phyloP scores from a whole-genome alignment of 2,329 filamentous ascomycete genomes.

The Eurotiales sp. region DNA sequence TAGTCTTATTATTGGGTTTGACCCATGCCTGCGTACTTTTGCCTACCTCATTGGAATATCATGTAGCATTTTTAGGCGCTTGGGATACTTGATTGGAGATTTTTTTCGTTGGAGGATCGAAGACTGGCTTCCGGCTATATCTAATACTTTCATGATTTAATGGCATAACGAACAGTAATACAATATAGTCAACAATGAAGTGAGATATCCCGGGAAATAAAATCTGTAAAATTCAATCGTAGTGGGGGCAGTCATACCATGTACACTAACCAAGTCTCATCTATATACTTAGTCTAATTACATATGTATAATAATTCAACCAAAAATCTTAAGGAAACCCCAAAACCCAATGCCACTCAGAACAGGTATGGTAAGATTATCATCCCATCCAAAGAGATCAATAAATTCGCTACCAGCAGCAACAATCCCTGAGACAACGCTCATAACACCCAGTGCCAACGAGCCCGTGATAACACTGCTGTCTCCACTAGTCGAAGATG shows the following conservation, averaged over 20 bases:
- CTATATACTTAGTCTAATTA: slow-evolving; percentile 11
- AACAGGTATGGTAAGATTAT: slow-evolving; percentile 94
- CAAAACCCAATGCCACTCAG: slow-evolving; percentile 85
- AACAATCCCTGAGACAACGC: slow-evolving; percentile 80
- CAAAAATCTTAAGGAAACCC: slow-evolving; percentile 86
- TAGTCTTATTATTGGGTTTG: background rate
- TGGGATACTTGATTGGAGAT: background rate
- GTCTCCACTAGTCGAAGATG: slow-evolving; percentile 43
- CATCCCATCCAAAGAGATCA: slow-evolving; percentile 90
- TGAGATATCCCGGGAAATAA: background rate
- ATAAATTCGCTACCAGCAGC: slow-evolving; percentile 86
- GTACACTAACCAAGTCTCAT: slow-evolving; percentile 1
- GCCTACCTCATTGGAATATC: slow-evolving; percentile 11
- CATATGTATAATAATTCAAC: slow-evolving; percentile 8
- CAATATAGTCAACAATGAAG: background rate
- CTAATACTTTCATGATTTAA: background rate
- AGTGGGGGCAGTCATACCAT: background rate
- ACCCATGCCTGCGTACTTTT: background rate
- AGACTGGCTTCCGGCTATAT: too few relatives aligned
- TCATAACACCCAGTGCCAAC: slow-evolving; percentile 73
- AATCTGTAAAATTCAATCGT: background rate
- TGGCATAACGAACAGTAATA: background rate
- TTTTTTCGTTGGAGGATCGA: background rate
- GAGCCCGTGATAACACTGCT: slow-evolving; percentile 62
- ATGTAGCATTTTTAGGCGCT: slow-evolving; percentile 3